Conservation (phyloP, 2,329 filamentous ascomycete genomes). For the Aspergillus pseudoterreus region DNA sequence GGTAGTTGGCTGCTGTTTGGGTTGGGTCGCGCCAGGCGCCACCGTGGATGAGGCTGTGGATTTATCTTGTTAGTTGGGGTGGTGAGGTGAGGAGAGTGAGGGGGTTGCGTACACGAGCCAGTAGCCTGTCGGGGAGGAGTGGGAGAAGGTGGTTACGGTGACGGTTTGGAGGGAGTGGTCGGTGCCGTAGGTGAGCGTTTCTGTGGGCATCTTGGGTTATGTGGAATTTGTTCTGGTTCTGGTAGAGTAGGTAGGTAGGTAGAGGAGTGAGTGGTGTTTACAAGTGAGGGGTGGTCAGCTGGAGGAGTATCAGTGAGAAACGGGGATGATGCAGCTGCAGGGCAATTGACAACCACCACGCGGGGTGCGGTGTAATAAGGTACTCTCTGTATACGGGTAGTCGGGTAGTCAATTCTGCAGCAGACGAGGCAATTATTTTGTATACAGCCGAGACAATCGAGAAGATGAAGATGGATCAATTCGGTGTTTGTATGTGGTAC, state of each 20-base stretch:
- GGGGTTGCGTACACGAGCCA: constrained; percentile 38
- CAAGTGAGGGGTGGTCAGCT: no score
- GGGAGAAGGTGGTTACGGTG: constrained; percentile 22
- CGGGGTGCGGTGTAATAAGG: no score
- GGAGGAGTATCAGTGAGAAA: no score
- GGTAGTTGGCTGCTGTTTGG: constrained; percentile 34
- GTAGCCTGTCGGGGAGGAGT: constrained; percentile 23
- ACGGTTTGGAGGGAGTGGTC: constrained; percentile 32
- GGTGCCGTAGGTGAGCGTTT: constrained; percentile 25
- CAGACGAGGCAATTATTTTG: background rate
- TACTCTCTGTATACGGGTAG: no score
- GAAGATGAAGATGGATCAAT: no score
- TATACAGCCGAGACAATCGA: background rate
- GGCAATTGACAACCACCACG: no score
- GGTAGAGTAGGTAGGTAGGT: background rate
- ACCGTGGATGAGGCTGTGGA: constrained; percentile 44
- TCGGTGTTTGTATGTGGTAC: background rate
- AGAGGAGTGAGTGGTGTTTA: background rate
- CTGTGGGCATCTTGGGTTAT: constrained; percentile 6
- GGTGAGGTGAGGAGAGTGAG: background rate
- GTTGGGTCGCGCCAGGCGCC: constrained; percentile 48
- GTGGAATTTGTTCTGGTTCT: background rate
- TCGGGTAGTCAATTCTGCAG: no score
- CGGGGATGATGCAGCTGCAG: no score
- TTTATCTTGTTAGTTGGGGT: background rate